phyloP scores from a whole-genome alignment of 768 basidiomycete species.

The Cystofilobasidium capitatum region DNA sequence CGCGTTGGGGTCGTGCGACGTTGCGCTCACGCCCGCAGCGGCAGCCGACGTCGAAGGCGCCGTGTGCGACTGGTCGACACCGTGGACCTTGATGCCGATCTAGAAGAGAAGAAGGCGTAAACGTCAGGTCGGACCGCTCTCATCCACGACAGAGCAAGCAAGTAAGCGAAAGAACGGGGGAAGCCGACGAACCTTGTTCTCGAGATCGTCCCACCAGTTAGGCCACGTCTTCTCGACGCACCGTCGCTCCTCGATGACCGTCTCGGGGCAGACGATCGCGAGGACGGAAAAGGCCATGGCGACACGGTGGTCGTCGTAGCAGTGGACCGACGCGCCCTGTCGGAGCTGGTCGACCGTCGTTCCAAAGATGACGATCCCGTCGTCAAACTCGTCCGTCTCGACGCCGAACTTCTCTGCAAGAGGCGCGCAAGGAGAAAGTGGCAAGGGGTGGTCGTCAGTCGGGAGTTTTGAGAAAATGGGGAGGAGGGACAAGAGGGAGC shows the following conservation, averaged over 20 bases:
- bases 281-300: conserved; percentile 97
- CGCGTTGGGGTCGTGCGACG: conserved; percentile 32
- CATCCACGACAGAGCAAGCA: not conserved
- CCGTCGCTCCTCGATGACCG: conserved; percentile 84
- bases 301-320: conserved; percentile 97
- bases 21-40: conserved; percentile 1
- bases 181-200: conserved; percentile 62
- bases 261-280: conserved; percentile 58
- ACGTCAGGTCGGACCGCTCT: not conserved
- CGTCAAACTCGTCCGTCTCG: conserved; percentile 79
- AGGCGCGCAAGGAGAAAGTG: not conserved
- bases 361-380: conserved; percentile 84
- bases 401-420: conserved; percentile 82
- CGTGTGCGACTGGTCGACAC: conserved; percentile 50
- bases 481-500: not conserved
- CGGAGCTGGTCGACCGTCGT: conserved; percentile 55
- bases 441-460: conserved; percentile 1
- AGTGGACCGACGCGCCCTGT: conserved; percentile 71
- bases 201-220: conserved; percentile 98
- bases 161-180: not conserved
- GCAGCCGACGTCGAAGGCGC: conserved; percentile 13
- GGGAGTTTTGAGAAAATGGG: not conserved
- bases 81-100: conserved; percentile 82
- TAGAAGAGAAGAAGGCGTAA: conserved; percentile 35
- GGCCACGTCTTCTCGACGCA: conserved; percentile 99